These are phyloP conservation scores for Canavalia gladiata DNA, from an alignment of 306 rosid genomes.

Conservation along the genomic window DNA sequence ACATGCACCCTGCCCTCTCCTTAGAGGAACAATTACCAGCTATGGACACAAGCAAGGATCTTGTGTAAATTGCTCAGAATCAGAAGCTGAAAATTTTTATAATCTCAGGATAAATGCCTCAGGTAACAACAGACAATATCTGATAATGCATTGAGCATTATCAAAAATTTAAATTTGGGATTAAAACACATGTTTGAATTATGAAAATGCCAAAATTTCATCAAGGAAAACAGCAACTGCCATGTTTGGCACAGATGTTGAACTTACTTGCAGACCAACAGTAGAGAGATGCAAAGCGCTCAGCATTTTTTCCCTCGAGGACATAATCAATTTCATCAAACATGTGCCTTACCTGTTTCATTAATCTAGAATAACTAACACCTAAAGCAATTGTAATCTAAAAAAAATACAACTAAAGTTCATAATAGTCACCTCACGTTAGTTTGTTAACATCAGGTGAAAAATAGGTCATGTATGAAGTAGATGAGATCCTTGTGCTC, in stretches of 20 bases:
- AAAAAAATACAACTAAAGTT: slow-evolving; percentile 37
- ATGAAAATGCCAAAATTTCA: slow-evolving; percentile 13
- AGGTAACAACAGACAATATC: not conserved
- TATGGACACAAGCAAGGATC: slow-evolving; percentile 20
- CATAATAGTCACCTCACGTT: slow-evolving; percentile 10
- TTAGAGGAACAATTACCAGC: slow-evolving; percentile 37
- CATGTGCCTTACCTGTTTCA: slow-evolving; percentile 97
- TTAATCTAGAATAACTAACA: slow-evolving; percentile 41
- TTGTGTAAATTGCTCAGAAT: slow-evolving; percentile 24
- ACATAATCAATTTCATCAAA: slow-evolving; percentile 97
- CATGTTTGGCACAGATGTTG: slow-evolving; percentile 31
- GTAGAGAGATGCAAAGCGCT: slow-evolving; percentile 87
- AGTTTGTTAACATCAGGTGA: not conserved
- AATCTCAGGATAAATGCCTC: slow-evolving; percentile 15
- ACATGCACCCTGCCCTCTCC: slow-evolving; percentile 38
- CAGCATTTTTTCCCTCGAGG: slow-evolving; percentile 90
- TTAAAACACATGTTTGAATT: slow-evolving; percentile 38
- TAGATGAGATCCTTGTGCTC: slow-evolving; percentile 12
- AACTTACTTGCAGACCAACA: slow-evolving; percentile 72
- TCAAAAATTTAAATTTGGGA: slow-evolving; percentile 36
- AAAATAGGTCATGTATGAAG: slow-evolving; percentile 43
- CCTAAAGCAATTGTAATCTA: slow-evolving; percentile 39
- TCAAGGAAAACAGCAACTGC: slow-evolving; percentile 33
- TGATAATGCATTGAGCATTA: slow-evolving; percentile 15
- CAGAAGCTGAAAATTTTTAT: not conserved